These are phyloP conservation scores for Tolypocladium amazonense DNA, from an alignment of 2,329 filamentous ascomycete genomes.

Conservation along the genomic window DNA sequence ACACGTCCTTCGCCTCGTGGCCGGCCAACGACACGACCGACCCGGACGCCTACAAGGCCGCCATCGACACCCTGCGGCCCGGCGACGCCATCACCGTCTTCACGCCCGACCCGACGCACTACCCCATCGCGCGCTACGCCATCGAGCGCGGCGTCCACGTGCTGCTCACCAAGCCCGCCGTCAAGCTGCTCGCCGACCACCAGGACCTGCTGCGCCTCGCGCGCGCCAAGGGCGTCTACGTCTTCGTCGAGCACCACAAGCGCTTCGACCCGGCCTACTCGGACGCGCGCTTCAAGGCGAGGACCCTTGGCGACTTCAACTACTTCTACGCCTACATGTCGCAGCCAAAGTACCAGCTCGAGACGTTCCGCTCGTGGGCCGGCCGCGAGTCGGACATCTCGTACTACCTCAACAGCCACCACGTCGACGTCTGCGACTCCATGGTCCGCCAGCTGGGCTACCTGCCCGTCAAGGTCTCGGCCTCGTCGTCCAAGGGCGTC, in stretches of 20 bases:
- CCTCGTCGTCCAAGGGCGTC: conserved; percentile 66
- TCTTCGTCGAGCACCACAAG: conserved; percentile 95
- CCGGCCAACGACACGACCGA: conserved; percentile 65
- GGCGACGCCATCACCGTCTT: conserved; percentile 94
- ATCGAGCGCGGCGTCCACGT: conserved; percentile 84
- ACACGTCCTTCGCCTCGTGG: conserved; percentile 77
- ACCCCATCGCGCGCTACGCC: conserved; percentile 83
- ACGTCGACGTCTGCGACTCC: conserved; percentile 84
- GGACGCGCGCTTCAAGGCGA: conserved; percentile 69
- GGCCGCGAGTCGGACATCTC: conserved; percentile 87
- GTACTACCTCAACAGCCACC: conserved; percentile 93
- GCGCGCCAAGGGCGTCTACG: conserved; percentile 67
- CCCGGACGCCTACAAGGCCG: conserved; percentile 74
- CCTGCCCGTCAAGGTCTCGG: conserved; percentile 68
- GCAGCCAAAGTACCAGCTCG: conserved; percentile 80
- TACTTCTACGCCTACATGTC: conserved; percentile 98
- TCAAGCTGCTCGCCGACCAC: conserved; percentile 75
- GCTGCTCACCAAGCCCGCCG: conserved; percentile 87
- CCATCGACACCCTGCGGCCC: conserved; percentile 71
- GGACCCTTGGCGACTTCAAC: conserved; percentile 83
- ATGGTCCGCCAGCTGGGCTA: conserved; percentile 71
- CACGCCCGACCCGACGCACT: conserved; percentile 88
- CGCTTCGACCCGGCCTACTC: conserved; percentile 89
- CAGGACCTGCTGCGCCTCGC: conserved; percentile 63
- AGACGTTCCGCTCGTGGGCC: conserved; percentile 93